These are phyloP conservation scores for Laetiporus sulphureus DNA, from an alignment of 1,284 basidiomycete species.

Conservation along the genomic window DNA sequence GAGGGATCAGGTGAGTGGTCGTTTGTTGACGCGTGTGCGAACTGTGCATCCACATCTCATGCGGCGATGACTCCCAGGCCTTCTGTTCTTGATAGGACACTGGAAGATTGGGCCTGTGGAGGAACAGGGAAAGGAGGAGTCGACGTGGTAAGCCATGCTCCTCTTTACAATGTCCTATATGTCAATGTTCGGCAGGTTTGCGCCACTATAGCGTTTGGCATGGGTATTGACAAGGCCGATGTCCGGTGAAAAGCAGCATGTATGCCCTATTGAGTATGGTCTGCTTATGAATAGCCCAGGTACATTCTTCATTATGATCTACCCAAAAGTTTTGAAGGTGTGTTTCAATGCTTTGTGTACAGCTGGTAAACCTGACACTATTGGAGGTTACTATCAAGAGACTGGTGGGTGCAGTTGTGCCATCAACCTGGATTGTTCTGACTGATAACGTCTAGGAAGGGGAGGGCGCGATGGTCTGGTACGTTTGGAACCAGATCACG, in stretches of 20 bases:
- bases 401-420: slow-evolving; percentile 44
- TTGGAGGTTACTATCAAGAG: slow-evolving; percentile 83
- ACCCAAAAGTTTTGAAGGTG: slow-evolving; percentile 80
- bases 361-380: background rate
- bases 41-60: no score
- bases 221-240: slow-evolving; percentile 84
- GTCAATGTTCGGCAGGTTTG: slow-evolving; percentile 31
- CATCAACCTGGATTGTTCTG: background rate
- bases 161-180: background rate
- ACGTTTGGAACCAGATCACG: no score
- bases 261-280: background rate
- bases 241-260: slow-evolving; percentile 54
- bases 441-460: slow-evolving; percentile 39
- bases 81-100: slow-evolving; percentile 48
- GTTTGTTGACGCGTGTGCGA: no score
- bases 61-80: slow-evolving; percentile 32
- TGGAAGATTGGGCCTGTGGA: slow-evolving; percentile 57
- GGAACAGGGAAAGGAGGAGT: slow-evolving; percentile 42
- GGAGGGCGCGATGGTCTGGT: slow-evolving; percentile 82
- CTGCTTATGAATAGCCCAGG: slow-evolving; percentile 24
- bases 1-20: slow-evolving; percentile 48
- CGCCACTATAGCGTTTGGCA: slow-evolving; percentile 78
- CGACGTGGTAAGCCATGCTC: slow-evolving; percentile 44
- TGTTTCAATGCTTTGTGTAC: slow-evolving; percentile 9
- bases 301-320: slow-evolving; percentile 77